These are phyloP conservation scores for Ceratobasidium papillatum DNA, from an alignment of 1,284 basidiomycete species.

Conservation along the genomic window DNA sequence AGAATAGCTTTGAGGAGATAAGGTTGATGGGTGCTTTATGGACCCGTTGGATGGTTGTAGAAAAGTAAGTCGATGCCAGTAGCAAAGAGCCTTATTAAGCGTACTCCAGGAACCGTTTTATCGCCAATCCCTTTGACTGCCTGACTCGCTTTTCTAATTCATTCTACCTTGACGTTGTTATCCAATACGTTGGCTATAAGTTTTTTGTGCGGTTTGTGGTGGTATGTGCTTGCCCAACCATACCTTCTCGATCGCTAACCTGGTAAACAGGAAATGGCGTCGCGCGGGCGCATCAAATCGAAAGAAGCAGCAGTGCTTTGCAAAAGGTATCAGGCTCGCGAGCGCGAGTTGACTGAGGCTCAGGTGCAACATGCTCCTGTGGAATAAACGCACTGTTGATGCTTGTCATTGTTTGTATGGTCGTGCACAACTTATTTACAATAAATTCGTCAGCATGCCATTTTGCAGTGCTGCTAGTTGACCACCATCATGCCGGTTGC, in stretches of 20 bases:
- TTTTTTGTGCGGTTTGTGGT: conserved; percentile 2
- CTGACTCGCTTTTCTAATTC: conserved; percentile 12
- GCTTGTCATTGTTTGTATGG: neutral
- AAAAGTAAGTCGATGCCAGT: neutral
- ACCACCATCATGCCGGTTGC: conserved; percentile 3
- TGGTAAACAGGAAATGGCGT: conserved; percentile 9
- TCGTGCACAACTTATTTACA: neutral
- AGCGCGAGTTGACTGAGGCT: neutral
- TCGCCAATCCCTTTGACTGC: conserved; percentile 19
- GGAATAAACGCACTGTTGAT: neutral
- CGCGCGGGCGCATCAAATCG: neutral
- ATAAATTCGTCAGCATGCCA: neutral
- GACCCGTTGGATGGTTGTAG: conserved; percentile 22
- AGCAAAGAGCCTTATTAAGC: neutral
- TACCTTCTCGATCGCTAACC: neutral
- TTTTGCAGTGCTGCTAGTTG: neutral
- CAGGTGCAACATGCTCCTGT: neutral
- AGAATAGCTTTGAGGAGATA: neutral
- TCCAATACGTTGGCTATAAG: conserved; percentile 12
- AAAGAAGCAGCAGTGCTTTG: conserved; percentile 9
- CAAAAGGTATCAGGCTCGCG: neutral
- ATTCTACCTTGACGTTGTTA: conserved; percentile 11
- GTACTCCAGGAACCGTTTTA: conserved; percentile 21
- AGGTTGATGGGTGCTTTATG: conserved; percentile 21
- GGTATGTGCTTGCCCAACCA: neutral